Evolutionary conservation across 768 basidiomycete genomes (phyloP).

Genomic region (Harrya chromipes): DNA sequence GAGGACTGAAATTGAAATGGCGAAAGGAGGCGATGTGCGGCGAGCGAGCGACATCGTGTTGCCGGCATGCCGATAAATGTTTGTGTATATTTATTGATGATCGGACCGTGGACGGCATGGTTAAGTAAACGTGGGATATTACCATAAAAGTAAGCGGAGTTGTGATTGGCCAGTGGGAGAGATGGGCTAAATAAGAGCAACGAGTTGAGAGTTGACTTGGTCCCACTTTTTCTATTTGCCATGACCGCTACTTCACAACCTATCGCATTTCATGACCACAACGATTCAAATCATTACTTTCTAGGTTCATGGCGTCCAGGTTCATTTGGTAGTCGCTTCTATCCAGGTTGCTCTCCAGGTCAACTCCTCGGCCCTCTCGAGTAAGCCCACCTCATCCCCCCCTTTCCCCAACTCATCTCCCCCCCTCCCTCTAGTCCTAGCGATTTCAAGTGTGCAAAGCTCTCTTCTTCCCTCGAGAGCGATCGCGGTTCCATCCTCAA

Average conservation of each 20-base stretch:
- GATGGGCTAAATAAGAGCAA: slow-evolving; percentile 30
- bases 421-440: slow-evolving; percentile 39
- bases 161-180: slow-evolving; percentile 14
- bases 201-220: not conserved
- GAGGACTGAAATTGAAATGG: no score
- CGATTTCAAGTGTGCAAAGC: slow-evolving; percentile 45
- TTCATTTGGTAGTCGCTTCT: slow-evolving; percentile 62
- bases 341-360: slow-evolving; percentile 60
- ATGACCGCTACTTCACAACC: slow-evolving; percentile 43
- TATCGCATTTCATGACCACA: slow-evolving; percentile 37
- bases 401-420: not conserved
- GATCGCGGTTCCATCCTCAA: slow-evolving; percentile 60
- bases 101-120: slow-evolving; percentile 26
- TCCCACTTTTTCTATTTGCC: slow-evolving; percentile 5
- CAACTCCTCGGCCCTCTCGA: slow-evolving; percentile 62
- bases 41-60: not conserved
- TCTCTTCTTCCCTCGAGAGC: slow-evolving; percentile 55
- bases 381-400: slow-evolving; percentile 39
- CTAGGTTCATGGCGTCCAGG: slow-evolving; percentile 68
- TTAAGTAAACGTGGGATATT: slow-evolving; percentile 27
- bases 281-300: slow-evolving; percentile 62
- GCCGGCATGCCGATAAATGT: slow-evolving; percentile 27
- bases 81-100: slow-evolving; percentile 23
- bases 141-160: not conserved
- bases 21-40: not conserved